These are phyloP conservation scores for Trichomonas tenax DNA, from an alignment of 208 protist species.

Conservation along the genomic window DNA sequence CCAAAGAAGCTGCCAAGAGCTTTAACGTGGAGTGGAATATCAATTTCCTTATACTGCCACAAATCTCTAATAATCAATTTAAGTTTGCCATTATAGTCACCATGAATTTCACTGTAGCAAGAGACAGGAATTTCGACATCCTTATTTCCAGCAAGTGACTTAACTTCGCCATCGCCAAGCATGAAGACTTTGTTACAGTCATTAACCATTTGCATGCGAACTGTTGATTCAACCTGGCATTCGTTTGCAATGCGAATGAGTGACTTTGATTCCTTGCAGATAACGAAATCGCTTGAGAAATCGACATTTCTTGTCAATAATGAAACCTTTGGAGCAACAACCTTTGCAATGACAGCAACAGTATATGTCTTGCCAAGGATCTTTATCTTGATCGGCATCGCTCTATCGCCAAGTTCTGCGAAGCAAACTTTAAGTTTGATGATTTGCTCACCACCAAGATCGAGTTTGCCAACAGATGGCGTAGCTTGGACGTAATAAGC, in stretches of 20 bases:
- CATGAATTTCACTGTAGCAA: slow-evolving; percentile 4
- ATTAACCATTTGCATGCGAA: background rate
- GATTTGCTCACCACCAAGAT: background rate
- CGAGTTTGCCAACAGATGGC: background rate
- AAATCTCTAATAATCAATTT: background rate
- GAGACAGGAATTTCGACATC: background rate
- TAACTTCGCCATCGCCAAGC: background rate
- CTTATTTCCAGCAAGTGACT: background rate
- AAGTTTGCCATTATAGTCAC: background rate
- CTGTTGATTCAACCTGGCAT: background rate
- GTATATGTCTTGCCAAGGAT: background rate
- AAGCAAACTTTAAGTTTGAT: background rate
- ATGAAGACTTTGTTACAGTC: background rate
- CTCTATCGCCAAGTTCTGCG: background rate
- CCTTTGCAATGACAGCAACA: background rate
- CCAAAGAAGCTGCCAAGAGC: slow-evolving; percentile 1
- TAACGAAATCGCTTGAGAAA: background rate
- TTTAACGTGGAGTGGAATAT: background rate
- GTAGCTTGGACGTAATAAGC: background rate
- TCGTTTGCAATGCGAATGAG: background rate
- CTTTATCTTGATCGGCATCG: background rate
- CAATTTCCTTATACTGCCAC: background rate
- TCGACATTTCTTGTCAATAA: background rate
- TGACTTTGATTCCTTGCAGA: background rate
- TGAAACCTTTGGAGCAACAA: background rate